These are phyloP conservation scores for Austroboletus eburneus DNA, from an alignment of 768 basidiomycete species.

Conservation along the genomic window DNA sequence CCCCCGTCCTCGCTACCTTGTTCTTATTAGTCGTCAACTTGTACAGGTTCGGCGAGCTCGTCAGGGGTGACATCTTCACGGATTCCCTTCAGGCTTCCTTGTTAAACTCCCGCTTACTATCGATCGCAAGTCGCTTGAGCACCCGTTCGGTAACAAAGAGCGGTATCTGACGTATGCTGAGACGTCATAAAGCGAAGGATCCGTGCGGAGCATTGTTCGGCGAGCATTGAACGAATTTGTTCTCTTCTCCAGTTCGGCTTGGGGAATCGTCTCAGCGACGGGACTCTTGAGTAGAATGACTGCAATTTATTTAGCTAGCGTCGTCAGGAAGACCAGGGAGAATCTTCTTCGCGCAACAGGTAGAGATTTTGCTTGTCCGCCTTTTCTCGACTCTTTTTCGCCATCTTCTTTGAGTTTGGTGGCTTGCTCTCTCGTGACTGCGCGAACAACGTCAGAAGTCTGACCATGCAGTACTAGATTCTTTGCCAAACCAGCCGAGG, in stretches of 20 bases:
- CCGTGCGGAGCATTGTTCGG: slow-evolving; percentile 75
- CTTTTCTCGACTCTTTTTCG: slow-evolving; percentile 79
- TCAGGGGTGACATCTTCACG: slow-evolving; percentile 60
- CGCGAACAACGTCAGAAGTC: slow-evolving; percentile 84
- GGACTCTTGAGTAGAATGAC: slow-evolving; percentile 89
- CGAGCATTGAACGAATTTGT: slow-evolving; percentile 83
- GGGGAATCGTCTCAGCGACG: slow-evolving; percentile 63
- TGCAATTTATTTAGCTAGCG: slow-evolving; percentile 28
- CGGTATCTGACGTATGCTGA: slow-evolving; percentile 91
- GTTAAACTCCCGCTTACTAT: slow-evolving; percentile 78
- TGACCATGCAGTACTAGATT: slow-evolving; percentile 88
- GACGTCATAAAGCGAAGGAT: slow-evolving; percentile 89
- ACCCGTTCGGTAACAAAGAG: slow-evolving; percentile 85
- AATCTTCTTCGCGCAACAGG: slow-evolving; percentile 95
- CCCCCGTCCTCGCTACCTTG: no score
- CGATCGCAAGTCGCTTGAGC: slow-evolving; percentile 81
- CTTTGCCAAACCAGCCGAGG: slow-evolving; percentile 77
- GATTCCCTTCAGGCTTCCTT: slow-evolving; percentile 59
- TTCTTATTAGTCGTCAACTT: no score
- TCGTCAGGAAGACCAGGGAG: neutral
- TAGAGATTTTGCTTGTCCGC: slow-evolving; percentile 95
- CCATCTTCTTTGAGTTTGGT: slow-evolving; percentile 84
- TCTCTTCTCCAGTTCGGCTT: slow-evolving; percentile 82
- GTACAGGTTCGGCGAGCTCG: no score
- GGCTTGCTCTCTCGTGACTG: slow-evolving; percentile 88